Base-by-base conservation (phyloP, 179 eudicot genomes). In the Camellia oleifera region DNA sequence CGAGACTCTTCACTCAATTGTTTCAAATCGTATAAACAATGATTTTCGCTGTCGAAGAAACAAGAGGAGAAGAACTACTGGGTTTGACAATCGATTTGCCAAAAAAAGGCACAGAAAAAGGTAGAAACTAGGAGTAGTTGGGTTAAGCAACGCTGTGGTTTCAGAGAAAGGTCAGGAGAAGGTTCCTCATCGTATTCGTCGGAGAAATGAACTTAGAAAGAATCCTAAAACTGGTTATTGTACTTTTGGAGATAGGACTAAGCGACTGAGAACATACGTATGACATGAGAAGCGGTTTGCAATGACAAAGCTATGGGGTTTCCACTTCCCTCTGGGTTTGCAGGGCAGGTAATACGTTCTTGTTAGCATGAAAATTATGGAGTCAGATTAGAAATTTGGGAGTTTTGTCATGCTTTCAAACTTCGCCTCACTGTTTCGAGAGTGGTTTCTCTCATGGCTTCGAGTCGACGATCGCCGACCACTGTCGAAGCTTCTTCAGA, bases 231-330 rank as follows among this genome's bases (percentile, higher is more conserved):
- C 67, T 46, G 94, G 99, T 23, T 92, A 88, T 88, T 78, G 80
- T 76, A 81, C 82, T 66, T 83, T 89, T 0, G 91, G 93, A 0
- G 97, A 93, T 78, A 95, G 99, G 63, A 92, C 93, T 0, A 94
- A 86, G 90, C 88, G 99, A 85, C 80, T 94, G 62, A 83, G 97
- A 79, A 92, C 98, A 9, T 97, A 95, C 70, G 85, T 95, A 11
- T 95, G 98, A 97, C 91, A 91, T 88, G 98, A 97, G 0, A 95
- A 94, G 84, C 85, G 98, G 81, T 95, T 95, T 75, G 81, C 75
- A 0, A 95, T 94, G 91, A 74, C 77, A 2, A 94, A 94, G 77
- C 67, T 82, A 62, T 94, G 98, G 98, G 95, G 95, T 14, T 94
- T 92, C 77, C 80, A 88, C 82, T 88, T 93, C 80, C 94, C 98